Conservation (phyloP, 768 basidiomycete genomes). For the Boletus rufocinnamomeus region DNA sequence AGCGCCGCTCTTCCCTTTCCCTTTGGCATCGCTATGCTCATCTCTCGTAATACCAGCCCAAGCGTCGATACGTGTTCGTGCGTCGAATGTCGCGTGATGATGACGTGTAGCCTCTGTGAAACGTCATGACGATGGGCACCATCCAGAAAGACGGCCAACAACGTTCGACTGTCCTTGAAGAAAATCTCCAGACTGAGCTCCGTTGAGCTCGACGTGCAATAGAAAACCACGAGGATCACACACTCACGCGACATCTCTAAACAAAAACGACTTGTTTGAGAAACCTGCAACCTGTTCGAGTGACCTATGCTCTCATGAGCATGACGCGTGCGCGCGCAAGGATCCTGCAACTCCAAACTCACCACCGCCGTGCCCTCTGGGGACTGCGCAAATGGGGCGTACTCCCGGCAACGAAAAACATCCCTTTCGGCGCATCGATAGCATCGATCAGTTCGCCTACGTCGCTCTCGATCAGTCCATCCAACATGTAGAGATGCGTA, state of each 20-base stretch:
- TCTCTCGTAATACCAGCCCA: slow-evolving; percentile 44
- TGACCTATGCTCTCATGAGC: slow-evolving; percentile 48
- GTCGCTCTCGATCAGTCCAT: slow-evolving; percentile 85
- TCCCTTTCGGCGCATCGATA: slow-evolving; percentile 75
- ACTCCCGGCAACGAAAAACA: slow-evolving; percentile 86
- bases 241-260: slow-evolving; percentile 87
- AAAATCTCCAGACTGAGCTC: slow-evolving; percentile 78
- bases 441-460: slow-evolving; percentile 89
- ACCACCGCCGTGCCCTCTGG: slow-evolving; percentile 85
- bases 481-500: slow-evolving; percentile 86
- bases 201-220: not conserved
- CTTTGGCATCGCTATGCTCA: slow-evolving; percentile 30
- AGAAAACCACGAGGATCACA: not conserved
- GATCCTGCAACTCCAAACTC: slow-evolving; percentile 19
- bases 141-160: slow-evolving; percentile 80
- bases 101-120: slow-evolving; percentile 51
- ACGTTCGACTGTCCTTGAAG: slow-evolving; percentile 87
- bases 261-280: slow-evolving; percentile 83
- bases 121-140: slow-evolving; percentile 63
- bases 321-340: not conserved
- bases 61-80: slow-evolving; percentile 48
- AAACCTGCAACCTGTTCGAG: slow-evolving; percentile 77
- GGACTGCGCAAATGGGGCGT: slow-evolving; percentile 78
- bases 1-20: slow-evolving; percentile 18
- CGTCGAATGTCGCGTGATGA: slow-evolving; percentile 43